Evolutionary conservation across 345 rosid genomes (phyloP).

Genomic region (Brassica incana): DNA sequence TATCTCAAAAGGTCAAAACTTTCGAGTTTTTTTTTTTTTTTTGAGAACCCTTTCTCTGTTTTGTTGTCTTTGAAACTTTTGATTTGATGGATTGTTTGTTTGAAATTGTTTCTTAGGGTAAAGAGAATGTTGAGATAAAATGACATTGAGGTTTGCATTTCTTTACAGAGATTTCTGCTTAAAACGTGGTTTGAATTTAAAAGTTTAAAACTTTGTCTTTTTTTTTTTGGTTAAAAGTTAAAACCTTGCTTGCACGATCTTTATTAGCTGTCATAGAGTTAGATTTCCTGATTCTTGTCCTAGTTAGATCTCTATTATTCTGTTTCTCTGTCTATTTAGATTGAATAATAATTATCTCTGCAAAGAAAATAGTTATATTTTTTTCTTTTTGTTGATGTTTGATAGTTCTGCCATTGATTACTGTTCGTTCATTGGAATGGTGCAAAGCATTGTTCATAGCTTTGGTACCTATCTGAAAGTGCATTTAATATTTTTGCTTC

Average conservation of each 20-base stretch:
- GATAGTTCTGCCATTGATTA: slow-evolving; percentile 30
- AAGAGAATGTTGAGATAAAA: background rate
- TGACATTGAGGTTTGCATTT: slow-evolving; percentile 6
- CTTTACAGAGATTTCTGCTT: background rate
- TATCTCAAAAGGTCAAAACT: background rate
- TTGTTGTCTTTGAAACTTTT: slow-evolving; percentile 17
- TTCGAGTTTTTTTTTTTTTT: background rate
- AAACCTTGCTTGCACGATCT: slow-evolving; percentile 21
- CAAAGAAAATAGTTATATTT: background rate
- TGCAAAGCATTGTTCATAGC: slow-evolving; percentile 29
- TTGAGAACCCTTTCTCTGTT: background rate
- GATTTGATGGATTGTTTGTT: background rate
- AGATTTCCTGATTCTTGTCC: slow-evolving; percentile 3
- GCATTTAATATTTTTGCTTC: slow-evolving; percentile 26
- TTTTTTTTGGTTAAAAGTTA: background rate
- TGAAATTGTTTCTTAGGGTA: no score
- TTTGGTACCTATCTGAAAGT: slow-evolving; percentile 25
- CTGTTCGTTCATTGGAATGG: slow-evolving; percentile 22
- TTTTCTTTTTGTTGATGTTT: slow-evolving; percentile 15
- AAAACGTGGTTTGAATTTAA: slow-evolving; percentile 2
- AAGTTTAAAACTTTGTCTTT: background rate
- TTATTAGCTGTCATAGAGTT: slow-evolving; percentile 11
- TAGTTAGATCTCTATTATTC: slow-evolving; percentile 23
- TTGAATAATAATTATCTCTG: background rate
- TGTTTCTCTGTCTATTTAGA: slow-evolving; percentile 25